Base-by-base conservation (phyloP, 768 basidiomycete genomes). In the Mycena albidolilacea region DNA sequence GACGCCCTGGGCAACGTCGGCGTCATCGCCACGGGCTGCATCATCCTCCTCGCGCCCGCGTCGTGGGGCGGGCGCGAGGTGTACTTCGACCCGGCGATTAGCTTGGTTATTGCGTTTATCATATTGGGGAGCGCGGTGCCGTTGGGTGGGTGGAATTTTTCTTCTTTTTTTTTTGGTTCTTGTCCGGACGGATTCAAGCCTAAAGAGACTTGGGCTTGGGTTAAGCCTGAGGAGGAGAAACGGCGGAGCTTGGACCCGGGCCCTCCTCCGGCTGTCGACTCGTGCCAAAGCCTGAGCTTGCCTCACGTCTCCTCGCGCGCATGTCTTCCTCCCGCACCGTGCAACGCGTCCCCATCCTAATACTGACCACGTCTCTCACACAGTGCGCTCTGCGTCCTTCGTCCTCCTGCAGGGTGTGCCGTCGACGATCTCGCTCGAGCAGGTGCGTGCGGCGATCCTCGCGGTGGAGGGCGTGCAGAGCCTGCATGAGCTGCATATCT, bases 1-100 rank as follows among this genome's bases (percentile, higher is more conserved):
- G 97, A 99, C 84, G 97, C 97, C 67, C 89, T 99, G 35, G 98
- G 98, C 62, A 99, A 99, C 81, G 95, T 99, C 73, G 98, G 98
- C 64, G 98, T 99, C 73, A 98, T 99, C 71, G 91, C 93, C 44
- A 95, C 97, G 5, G 98, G 98, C 69, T 89, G 99, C 12, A 86
- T 99, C 79, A 98, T 99, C 79, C 44, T 63, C 15, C 21, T 30
- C 30, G 62, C 62, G 6, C 62, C 62, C 46, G 30, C 30, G 4
- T 50, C 62, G 17, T 63, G 62, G 62, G 9, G 14, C 62, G 62
- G 62, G 4, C 62, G 62, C 35, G 62, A 63, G 30, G 62, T 63
- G 12, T 98, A 97, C 84, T 96, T 92, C 76, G 98, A 99, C 81
- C 98, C 98, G 0, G 80, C 93, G 50, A 96, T 99, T 83, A 96